A percentile compares a stretch with the other conserved stretches of the same genome.
phyloP scores from a whole-genome alignment of 2,329 filamentous ascomycete genomes.

The Trichoderma sp. region DNA sequence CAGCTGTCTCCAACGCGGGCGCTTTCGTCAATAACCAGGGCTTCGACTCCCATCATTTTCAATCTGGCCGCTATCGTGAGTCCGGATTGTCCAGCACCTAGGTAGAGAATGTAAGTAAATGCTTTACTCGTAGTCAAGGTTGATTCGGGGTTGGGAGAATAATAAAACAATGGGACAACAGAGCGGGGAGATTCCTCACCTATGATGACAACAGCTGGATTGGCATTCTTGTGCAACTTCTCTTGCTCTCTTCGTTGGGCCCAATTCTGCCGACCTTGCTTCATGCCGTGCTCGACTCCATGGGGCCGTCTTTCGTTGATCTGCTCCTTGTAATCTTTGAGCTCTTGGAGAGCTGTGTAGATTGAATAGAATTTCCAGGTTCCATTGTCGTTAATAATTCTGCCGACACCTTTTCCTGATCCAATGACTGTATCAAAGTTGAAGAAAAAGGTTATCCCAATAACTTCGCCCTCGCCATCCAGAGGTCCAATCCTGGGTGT shows the following conservation, averaged over 20 bases:
- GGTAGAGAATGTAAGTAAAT: background rate
- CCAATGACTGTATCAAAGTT: slow-evolving; percentile 54
- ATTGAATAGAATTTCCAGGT: slow-evolving; percentile 63
- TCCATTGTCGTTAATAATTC: slow-evolving; percentile 45
- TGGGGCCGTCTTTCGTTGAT: slow-evolving; percentile 46
- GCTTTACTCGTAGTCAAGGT: background rate
- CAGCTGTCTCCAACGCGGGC: slow-evolving; percentile 62
- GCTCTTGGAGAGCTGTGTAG: slow-evolving; percentile 56
- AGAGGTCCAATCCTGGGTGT: slow-evolving; percentile 46
- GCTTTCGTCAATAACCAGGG: slow-evolving; percentile 59
- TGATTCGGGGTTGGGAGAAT: background rate
- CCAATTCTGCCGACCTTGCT: slow-evolving; percentile 58
- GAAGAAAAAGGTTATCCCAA: slow-evolving; percentile 57
- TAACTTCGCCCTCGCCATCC: slow-evolving; percentile 48
- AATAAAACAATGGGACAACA: background rate
- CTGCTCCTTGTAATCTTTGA: slow-evolving; percentile 55
- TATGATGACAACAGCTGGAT: slow-evolving; percentile 61
- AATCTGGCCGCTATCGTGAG: slow-evolving; percentile 57
- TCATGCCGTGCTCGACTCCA: slow-evolving; percentile 56
- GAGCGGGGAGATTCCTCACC: slow-evolving; percentile 41
- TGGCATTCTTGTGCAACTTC: slow-evolving; percentile 44
- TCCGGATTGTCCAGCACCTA: slow-evolving; percentile 60
- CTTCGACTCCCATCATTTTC: slow-evolving; percentile 55
- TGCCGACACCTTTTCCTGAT: slow-evolving; percentile 53
- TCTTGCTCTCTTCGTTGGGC: slow-evolving; percentile 51